A percentile compares a stretch with the other conserved stretches of the same genome.
phyloP scores from a whole-genome alignment of 1,284 basidiomycete genomes.

The Ceratobasidium papillatum region DNA sequence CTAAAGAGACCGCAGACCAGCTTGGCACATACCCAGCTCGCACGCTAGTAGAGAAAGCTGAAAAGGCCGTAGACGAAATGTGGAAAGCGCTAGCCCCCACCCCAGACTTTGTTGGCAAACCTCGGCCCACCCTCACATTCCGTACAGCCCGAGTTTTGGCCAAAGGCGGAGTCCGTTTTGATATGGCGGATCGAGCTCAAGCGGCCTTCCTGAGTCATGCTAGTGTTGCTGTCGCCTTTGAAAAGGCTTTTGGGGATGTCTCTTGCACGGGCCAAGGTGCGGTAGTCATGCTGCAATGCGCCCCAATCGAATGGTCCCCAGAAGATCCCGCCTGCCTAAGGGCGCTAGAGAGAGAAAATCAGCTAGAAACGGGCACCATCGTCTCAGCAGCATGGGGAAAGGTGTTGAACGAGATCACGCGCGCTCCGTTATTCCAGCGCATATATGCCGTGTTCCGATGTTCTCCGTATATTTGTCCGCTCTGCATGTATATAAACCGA shows the following conservation, averaged over 20 bases:
- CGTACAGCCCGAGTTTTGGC: neutral
- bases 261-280: neutral
- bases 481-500: too few species aligned
- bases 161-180: neutral
- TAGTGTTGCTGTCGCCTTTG: neutral
- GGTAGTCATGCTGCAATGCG: neutral
- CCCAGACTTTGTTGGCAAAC: neutral
- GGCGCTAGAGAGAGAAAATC: neutral
- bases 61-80: neutral
- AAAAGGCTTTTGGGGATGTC: neutral
- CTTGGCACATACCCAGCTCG: neutral
- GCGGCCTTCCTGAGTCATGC: neutral
- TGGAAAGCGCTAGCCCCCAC: neutral
- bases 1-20: neutral
- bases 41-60: neutral
- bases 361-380: neutral
- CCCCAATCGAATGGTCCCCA: neutral
- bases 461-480: too few species aligned
- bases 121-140: neutral
- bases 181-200: neutral
- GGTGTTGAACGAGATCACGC: too few species aligned
- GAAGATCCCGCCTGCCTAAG: neutral
- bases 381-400: too few species aligned
- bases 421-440: too few species aligned
- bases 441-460: too few species aligned